phyloP scores from a whole-genome alignment of 2,329 filamentous ascomycete genomes.

The Talaromyces sp. region DNA sequence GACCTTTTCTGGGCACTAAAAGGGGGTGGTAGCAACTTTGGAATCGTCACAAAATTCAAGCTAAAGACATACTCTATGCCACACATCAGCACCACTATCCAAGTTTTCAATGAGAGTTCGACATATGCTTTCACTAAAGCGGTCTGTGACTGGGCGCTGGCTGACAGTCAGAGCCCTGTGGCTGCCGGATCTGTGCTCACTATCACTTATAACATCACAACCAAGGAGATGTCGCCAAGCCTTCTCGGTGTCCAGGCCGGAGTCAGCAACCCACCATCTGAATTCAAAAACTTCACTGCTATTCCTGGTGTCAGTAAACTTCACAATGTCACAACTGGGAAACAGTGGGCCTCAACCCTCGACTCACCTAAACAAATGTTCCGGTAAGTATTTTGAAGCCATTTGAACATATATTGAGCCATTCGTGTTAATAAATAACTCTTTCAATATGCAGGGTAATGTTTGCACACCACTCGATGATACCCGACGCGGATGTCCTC shows the following conservation, averaged over 20 bases:
- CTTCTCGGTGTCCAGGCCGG: constrained; percentile 34
- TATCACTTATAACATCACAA: constrained; percentile 17
- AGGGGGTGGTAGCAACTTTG: constrained; percentile 31
- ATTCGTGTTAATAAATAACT: too few species aligned
- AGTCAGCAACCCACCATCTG: constrained; percentile 26
- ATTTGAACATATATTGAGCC: not conserved
- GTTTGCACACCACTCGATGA: constrained; percentile 35
- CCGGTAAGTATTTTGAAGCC: constrained; percentile 19
- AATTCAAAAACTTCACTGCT: constrained; percentile 28
- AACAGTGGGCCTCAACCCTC: constrained; percentile 22
- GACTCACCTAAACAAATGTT: constrained; percentile 34
- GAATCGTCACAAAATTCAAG: constrained; percentile 29
- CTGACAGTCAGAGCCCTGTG: constrained; percentile 19
- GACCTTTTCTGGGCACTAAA: constrained; percentile 36
- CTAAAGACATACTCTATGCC: constrained; percentile 17
- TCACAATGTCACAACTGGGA: constrained; percentile 25
- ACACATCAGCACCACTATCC: constrained; percentile 30
- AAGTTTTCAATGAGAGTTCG: constrained; percentile 24
- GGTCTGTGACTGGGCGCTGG: constrained; percentile 19
- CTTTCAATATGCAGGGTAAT: constrained; percentile 20
- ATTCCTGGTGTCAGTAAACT: constrained; percentile 20
- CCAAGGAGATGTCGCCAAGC: constrained; percentile 17
- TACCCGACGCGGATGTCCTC: constrained; percentile 29
- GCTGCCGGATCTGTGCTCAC: constrained; percentile 31
- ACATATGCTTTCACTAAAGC: constrained; percentile 25